Percentiles rank a stretch among this genome's conserved stretches.
Evolutionary conservation across 352 stramenopile species (phyloP).

Genomic region (Pythium myriotylum): DNA sequence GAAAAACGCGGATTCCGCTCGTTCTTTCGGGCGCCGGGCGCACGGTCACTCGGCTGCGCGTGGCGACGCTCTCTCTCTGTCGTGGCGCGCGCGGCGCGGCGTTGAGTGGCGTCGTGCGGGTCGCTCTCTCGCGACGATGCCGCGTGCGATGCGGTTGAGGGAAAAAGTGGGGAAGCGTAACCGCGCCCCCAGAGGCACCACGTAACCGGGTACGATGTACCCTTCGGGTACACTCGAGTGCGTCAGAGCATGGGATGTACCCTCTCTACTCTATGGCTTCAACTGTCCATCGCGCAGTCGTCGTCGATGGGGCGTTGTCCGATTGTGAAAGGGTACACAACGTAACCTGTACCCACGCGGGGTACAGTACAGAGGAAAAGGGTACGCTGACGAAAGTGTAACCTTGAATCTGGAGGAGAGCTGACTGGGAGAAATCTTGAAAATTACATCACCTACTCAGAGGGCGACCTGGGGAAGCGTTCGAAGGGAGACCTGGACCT

Average conservation of each 20-base stretch:
- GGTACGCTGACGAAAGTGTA: background rate
- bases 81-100: background rate
- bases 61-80: background rate
- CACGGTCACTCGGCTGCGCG: background rate
- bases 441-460: conserved; percentile 21
- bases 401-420: background rate
- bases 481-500: conserved; percentile 20
- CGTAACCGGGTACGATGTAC: conserved; percentile 12
- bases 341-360: background rate
- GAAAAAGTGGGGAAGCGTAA: conserved; percentile 20
- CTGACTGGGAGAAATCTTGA: background rate
- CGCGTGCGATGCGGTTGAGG: conserved; percentile 5
- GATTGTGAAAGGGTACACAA: background rate
- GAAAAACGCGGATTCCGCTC: background rate
- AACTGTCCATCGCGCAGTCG: no score
- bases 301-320: no score
- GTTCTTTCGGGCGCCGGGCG: conserved; percentile 1
- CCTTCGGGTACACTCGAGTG: background rate
- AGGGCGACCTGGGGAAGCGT: conserved; percentile 44
- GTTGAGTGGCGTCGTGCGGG: conserved; percentile 1
- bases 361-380: background rate
- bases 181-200: conserved; percentile 15
- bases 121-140: background rate
- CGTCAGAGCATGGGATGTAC: no score
- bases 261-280: no score